Evolutionary conservation across 2,329 filamentous ascomycete genomes (phyloP).

Genomic region (Gyromitra esculenta): DNA sequence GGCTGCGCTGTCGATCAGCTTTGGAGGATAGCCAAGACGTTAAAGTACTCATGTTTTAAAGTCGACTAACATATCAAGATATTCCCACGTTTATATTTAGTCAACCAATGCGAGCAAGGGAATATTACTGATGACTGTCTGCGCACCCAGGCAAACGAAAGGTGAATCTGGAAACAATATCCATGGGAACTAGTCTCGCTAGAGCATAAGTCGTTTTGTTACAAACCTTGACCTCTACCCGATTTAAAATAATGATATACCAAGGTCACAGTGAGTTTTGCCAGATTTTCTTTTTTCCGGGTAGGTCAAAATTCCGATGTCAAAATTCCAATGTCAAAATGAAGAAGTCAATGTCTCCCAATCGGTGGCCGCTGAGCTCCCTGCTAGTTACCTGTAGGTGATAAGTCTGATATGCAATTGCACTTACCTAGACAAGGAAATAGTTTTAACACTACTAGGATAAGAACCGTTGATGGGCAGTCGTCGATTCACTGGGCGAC

Average conservation of each 20-base stretch:
- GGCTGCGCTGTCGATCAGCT: constrained; percentile 10
- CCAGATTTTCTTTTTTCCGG: not conserved
- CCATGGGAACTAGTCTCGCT: not conserved
- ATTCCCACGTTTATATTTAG: constrained; percentile 26
- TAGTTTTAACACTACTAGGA: not conserved
- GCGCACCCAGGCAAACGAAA: constrained; percentile 3
- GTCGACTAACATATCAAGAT: not conserved
- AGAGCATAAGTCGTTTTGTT: constrained; percentile 2
- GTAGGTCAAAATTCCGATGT: not conserved
- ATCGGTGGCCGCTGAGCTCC: not conserved
- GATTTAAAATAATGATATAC: constrained; percentile 3
- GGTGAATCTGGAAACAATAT: constrained; percentile 12
- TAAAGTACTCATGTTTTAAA: constrained; percentile 23
- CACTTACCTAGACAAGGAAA: not conserved
- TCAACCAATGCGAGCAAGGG: constrained; percentile 8
- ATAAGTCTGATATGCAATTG: constrained; percentile 5
- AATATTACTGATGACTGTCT: not conserved
- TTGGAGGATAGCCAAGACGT: not conserved
- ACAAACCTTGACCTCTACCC: not conserved
- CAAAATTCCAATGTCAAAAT: not conserved
- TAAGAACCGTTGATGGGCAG: not conserved
- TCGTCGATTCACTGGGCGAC: not conserved
- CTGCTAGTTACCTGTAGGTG: not conserved
- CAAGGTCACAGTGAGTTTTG: constrained; percentile 22
- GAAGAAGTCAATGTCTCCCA: not conserved